These are phyloP conservation scores for Cryomyces minteri DNA, from an alignment of 495 filamentous ascomycete species.

Conservation along the genomic window DNA sequence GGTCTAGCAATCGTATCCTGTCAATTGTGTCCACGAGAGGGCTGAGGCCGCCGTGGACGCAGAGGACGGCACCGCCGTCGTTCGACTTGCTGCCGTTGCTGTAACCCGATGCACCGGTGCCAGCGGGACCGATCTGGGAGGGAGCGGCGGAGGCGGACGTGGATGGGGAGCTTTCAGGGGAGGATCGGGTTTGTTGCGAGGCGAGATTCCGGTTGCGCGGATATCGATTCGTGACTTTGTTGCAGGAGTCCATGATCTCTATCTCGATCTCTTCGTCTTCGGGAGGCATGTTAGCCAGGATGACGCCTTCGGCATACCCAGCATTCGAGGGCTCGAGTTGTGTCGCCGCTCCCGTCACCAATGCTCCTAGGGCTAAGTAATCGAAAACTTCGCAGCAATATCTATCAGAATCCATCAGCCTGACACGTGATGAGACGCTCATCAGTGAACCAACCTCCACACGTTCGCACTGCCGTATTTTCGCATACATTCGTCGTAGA, in stretches of 20 bases:
- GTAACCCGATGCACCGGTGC: slow-evolving; percentile 54
- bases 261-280: slow-evolving; percentile 66
- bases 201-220: slow-evolving; percentile 34
- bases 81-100: slow-evolving; percentile 44
- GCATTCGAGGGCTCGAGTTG: slow-evolving; percentile 38
- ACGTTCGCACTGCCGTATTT: slow-evolving; percentile 96
- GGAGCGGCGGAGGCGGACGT: background rate
- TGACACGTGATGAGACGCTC: background rate
- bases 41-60: slow-evolving; percentile 85
- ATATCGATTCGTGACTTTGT: slow-evolving; percentile 58
- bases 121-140: slow-evolving; percentile 44
- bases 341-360: slow-evolving; percentile 77
- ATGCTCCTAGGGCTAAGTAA: slow-evolving; percentile 86
- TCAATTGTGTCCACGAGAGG: slow-evolving; percentile 88
- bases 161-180: slow-evolving; percentile 5
- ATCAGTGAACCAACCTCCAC: slow-evolving; percentile 45
- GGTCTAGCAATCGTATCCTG: slow-evolving; percentile 86
- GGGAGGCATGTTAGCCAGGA: slow-evolving; percentile 18
- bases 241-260: slow-evolving; percentile 70
- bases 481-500: slow-evolving; percentile 94
- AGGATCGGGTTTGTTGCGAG: slow-evolving; percentile 16
- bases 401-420: slow-evolving; percentile 6
- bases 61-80: slow-evolving; percentile 65
- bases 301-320: slow-evolving; percentile 17
- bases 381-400: slow-evolving; percentile 98